These are phyloP conservation scores for Boletus subparvulus DNA, from an alignment of 768 basidiomycete genomes.

Conservation along the genomic window DNA sequence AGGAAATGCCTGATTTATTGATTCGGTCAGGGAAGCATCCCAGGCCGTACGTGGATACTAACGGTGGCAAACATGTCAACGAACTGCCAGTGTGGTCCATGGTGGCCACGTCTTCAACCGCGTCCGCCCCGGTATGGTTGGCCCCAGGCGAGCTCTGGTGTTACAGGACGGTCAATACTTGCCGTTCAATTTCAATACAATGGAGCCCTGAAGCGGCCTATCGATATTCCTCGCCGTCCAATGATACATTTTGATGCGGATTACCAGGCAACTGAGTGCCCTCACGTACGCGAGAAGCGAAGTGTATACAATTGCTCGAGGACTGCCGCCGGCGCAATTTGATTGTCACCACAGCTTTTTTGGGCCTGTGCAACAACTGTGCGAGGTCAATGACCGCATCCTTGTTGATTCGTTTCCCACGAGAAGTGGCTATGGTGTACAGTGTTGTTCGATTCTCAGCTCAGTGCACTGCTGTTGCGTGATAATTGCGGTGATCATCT, in stretches of 20 bases:
- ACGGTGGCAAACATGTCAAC: constrained; percentile 12
- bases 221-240: background rate
- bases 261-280: constrained; percentile 23
- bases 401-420: constrained; percentile 15
- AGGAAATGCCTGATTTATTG: constrained; percentile 1
- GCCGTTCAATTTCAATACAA: background rate
- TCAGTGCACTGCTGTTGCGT: constrained; percentile 2
- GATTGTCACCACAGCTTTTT: constrained; percentile 18
- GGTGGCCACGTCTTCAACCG: background rate
- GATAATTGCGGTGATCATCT: background rate
- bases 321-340: constrained; percentile 3
- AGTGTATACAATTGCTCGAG: background rate
- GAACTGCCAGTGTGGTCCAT: background rate
- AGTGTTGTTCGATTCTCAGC: background rate
- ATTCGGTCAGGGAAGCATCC: constrained; percentile 3
- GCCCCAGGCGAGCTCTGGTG: background rate
- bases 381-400: background rate
- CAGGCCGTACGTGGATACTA: background rate
- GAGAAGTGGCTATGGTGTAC: constrained; percentile 18
- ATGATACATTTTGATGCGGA: constrained; percentile 19
- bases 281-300: constrained; percentile 18
- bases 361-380: constrained; percentile 3
- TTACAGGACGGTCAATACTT: background rate
- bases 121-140: background rate
- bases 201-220: background rate